A percentile compares a stretch with the other conserved stretches of the same genome.
These are phyloP conservation scores for Aspergillus vadensis DNA, from an alignment of 2,329 filamentous ascomycete species.

Conservation along the genomic window DNA sequence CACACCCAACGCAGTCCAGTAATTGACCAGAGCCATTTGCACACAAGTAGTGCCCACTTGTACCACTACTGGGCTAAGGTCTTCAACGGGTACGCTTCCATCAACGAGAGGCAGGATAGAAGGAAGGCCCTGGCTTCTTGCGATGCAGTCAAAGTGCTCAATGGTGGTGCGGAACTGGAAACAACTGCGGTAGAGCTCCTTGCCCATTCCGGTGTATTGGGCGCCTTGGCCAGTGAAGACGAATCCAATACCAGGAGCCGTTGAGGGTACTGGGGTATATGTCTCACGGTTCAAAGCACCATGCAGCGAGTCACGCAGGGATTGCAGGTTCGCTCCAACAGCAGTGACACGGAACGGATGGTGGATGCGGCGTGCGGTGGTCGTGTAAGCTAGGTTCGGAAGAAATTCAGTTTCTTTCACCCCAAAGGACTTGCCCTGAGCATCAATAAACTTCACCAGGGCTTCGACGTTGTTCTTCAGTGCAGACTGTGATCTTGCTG, in stretches of 20 bases:
- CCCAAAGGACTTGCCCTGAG: slow-evolving; percentile 16
- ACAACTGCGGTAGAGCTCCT: slow-evolving; percentile 35
- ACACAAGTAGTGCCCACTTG: slow-evolving; percentile 43
- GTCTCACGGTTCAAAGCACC: slow-evolving; percentile 13
- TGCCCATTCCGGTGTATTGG: slow-evolving; percentile 40
- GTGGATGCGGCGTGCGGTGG: slow-evolving; percentile 59
- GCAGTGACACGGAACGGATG: slow-evolving; percentile 38
- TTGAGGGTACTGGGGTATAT: slow-evolving; percentile 19
- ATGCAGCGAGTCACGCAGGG: slow-evolving; percentile 13
- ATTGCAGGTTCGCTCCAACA: slow-evolving; percentile 23
- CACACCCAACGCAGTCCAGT: slow-evolving; percentile 43
- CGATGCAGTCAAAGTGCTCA: slow-evolving; percentile 35
- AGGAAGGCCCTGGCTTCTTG: slow-evolving; percentile 37
- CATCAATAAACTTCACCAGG: slow-evolving; percentile 54
- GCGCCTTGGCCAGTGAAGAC: slow-evolving; percentile 44
- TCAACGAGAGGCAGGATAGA: slow-evolving; percentile 41
- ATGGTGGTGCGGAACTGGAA: slow-evolving; percentile 35
- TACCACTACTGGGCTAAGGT: slow-evolving; percentile 29
- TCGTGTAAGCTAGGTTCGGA: slow-evolving; percentile 64
- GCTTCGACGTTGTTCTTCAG: slow-evolving; percentile 59
- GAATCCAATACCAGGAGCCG: slow-evolving; percentile 25
- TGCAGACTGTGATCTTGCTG: slow-evolving; percentile 48
- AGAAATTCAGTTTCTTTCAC: slow-evolving; percentile 49
- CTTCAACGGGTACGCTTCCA: slow-evolving; percentile 30
- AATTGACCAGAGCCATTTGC: slow-evolving; percentile 43